Evolutionary conservation across 345 rosid genomes (phyloP).

Genomic region (Firmiana major): DNA sequence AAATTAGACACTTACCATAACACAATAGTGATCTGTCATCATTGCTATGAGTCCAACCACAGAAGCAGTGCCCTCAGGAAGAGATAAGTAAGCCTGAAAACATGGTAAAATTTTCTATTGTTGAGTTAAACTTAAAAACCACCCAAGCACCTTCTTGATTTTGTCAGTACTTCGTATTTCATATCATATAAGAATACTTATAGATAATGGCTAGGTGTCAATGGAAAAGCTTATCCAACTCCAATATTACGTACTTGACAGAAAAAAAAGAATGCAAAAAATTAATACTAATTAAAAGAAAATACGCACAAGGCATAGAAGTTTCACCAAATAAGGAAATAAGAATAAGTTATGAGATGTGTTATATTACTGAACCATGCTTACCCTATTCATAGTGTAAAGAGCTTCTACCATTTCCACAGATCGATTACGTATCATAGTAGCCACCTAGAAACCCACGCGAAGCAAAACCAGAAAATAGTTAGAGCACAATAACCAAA

Average conservation of each 20-base stretch:
- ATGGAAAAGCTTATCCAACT: neutral
- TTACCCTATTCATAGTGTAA: constrained; percentile 72
- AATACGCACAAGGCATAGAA: neutral
- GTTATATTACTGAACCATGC: constrained; percentile 4
- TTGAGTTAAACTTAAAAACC: constrained; percentile 9
- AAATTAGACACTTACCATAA: constrained; percentile 44
- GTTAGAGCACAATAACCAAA: constrained; percentile 8
- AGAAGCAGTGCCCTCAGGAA: constrained; percentile 83
- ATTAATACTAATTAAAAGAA: neutral
- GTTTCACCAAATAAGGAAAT: neutral
- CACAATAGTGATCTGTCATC: constrained; percentile 84
- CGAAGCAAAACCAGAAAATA: constrained; percentile 5
- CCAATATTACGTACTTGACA: neutral
- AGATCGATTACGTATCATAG: constrained; percentile 52
- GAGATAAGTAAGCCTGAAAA: constrained; percentile 83
- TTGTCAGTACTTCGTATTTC: neutral
- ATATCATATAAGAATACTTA: neutral
- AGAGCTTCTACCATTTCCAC: constrained; percentile 75
- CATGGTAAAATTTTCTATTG: neutral
- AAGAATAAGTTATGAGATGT: neutral
- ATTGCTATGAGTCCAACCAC: constrained; percentile 77
- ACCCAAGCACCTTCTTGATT: constrained; percentile 12
- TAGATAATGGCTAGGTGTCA: neutral
- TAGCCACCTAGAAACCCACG: constrained; percentile 52
- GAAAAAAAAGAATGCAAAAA: neutral